A percentile compares a stretch with the other conserved stretches of the same genome.
Evolutionary conservation across 345 rosid species (phyloP).

Genomic region (Eucalyptus fibrosa): DNA sequence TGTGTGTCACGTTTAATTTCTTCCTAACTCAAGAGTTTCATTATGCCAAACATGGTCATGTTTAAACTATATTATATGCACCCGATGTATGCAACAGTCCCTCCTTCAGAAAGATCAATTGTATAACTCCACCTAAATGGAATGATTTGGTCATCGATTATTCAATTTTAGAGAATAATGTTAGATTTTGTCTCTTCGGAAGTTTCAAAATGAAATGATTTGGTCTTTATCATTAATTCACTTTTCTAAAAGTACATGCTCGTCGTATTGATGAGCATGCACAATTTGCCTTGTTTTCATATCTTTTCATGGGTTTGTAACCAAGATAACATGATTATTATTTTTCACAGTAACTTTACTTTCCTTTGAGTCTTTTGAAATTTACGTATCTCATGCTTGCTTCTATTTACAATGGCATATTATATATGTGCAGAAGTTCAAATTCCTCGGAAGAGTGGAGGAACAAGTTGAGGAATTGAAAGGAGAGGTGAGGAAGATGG

Average conservation of each 20-base stretch:
- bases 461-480: background rate
- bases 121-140: background rate
- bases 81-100: background rate
- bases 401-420: background rate
- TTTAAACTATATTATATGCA: background rate
- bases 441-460: background rate
- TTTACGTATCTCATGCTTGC: background rate
- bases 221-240: background rate
- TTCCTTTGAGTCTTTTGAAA: background rate
- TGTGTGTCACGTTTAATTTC: background rate
- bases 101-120: background rate
- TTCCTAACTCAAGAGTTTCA: background rate
- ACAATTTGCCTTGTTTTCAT: background rate
- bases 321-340: background rate
- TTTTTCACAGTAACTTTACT: background rate
- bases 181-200: background rate
- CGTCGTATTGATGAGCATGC: background rate
- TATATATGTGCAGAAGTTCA: background rate
- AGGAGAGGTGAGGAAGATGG: background rate
- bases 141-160: background rate
- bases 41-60: background rate
- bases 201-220: background rate
- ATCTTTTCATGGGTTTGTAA: background rate
- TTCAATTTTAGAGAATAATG: background rate
- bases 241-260: background rate